Base-by-base conservation (phyloP, 2,329 filamentous ascomycete species). In the Hypoxylon sp. region DNA sequence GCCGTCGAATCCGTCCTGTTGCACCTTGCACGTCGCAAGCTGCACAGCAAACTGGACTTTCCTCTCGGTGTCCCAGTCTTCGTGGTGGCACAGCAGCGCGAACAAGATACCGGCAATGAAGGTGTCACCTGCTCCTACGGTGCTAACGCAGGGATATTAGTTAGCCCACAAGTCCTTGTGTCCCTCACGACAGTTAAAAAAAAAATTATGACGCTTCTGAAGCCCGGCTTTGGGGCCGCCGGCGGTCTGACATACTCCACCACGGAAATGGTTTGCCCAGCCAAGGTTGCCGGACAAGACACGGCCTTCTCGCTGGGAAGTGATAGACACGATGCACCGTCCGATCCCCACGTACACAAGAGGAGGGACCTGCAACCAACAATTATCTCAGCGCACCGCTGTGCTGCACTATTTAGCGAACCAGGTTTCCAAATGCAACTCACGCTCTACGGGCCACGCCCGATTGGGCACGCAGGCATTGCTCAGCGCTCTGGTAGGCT, bases 31-130 rank as follows among this genome's bases (percentile, higher is more conserved):
- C 44, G 90, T 90, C 58, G 91, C 91, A 76, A 94, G 78, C 64
- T 85, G 83, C 71, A 90, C 91, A 51, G 90, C 90, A 79, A 92
- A 91, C 33, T 75, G 78, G 67, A 92, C 77, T 73, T 84, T 87
- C 63, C 79, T 77, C 56, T 79, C 72, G 51, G 84, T 74, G 72
- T 80, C 77, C 87, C 87, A 90, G 69, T 85, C 80, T 7, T 79
- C 74, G 48, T 75, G 72, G 69, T 84, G 84, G 75, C 83, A 86
- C 63, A 86, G 79, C 68, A 92, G 78, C 37, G 83, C 85, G 79
- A 90, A 92, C 54, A 94, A 80, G 78, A 92, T 88, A 66, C 90
- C 91, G 35, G 91, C 91, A 70, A 91, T 88, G 75, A 94, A 94
- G 0, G 91, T 93, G 76, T 94, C 92, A 72, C 92, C 92, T 48